Base-by-base conservation (phyloP, 805 yeast species). In the Ogataea allantospora region DNA sequence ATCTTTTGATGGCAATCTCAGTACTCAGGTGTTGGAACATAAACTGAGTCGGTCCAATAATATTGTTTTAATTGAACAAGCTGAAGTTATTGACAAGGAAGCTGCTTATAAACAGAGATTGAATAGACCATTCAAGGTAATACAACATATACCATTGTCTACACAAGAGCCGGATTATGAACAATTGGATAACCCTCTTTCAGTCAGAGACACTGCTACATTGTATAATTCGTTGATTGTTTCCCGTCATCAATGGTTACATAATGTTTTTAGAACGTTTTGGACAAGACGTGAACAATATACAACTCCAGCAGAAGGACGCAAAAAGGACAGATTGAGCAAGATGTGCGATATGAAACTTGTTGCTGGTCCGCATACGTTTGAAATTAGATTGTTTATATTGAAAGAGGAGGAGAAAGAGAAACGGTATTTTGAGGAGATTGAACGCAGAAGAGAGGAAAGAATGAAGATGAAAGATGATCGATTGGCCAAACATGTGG, bases 291-390 rank as follows among this genome's bases (percentile, higher is more conserved):
- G 63, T 38, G 68, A 64, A 19, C 78, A 42, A 60, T 79, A 38
- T 73, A 80, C 45, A 69, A 38, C 76, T 66, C 57, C 69, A 57
- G 57, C 63, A 38, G 57, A 68, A 43, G 71, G 68, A 39, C 60
- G 63, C 27, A 72, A 64, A 51, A 62, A 95, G 51, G 97, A 91
- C 47, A 80, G 80, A 39, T 88, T 89, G 96, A 82, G 88, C 43
- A 88, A 88, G 56, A 65, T 93, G 40, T 78, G 91, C 49, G 96
- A 89, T 49, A 78, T 89, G 43, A 63, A 67, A 2, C 62, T 88
- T 63, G 67, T 70, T 8, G 70, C 83, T 15, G 98, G 97, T 0
- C 96, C 96, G 0, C 99, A 91, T 61, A 61, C 67, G 0, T 87
- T 87, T 62, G 87, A 80, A 26, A 72, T 83, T 2, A 67, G 95